A percentile compares a stretch with the other conserved stretches of the same genome.
Evolutionary conservation across 1,284 basidiomycete genomes (phyloP).

Genomic region (Sphagnurus paluster): DNA sequence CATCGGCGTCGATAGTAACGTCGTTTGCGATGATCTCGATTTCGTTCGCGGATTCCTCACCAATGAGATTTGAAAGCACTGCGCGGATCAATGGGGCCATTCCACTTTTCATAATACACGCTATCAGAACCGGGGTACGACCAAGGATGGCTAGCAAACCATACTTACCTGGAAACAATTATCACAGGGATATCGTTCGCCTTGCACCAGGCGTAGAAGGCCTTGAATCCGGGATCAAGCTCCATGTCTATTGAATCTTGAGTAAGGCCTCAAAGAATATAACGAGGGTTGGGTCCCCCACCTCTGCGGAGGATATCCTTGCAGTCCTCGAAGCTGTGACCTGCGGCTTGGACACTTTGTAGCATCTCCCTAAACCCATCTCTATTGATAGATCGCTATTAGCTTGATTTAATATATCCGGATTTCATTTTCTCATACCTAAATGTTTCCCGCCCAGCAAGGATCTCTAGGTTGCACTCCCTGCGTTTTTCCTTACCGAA

Average conservation of each 20-base stretch:
- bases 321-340: constrained; percentile 79
- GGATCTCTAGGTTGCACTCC: constrained; percentile 70
- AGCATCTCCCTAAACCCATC: constrained; percentile 84
- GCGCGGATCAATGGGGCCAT: constrained; percentile 92
- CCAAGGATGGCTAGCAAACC: neutral
- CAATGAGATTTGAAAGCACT: constrained; percentile 79
- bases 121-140: constrained; percentile 16
- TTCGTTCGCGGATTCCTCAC: constrained; percentile 66
- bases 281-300: constrained; percentile 27
- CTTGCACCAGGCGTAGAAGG: constrained; percentile 84
- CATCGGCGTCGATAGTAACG: constrained; percentile 63
- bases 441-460: constrained; percentile 69
- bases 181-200: constrained; percentile 79
- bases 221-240: constrained; percentile 86
- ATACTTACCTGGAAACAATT: constrained; percentile 80
- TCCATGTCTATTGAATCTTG: constrained; percentile 60
- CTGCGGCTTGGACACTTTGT: constrained; percentile 64
- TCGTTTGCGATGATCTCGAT: constrained; percentile 93
- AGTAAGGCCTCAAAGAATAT: constrained; percentile 2
- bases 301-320: constrained; percentile 60
- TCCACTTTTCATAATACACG: constrained; percentile 50
- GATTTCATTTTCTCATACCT: constrained; percentile 42
- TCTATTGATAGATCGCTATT: constrained; percentile 34
- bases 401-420: neutral
- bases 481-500: constrained; percentile 70